Evolutionary conservation across 2,329 filamentous ascomycete genomes (phyloP).

Genomic region (Trichoderma arundinaceum): DNA sequence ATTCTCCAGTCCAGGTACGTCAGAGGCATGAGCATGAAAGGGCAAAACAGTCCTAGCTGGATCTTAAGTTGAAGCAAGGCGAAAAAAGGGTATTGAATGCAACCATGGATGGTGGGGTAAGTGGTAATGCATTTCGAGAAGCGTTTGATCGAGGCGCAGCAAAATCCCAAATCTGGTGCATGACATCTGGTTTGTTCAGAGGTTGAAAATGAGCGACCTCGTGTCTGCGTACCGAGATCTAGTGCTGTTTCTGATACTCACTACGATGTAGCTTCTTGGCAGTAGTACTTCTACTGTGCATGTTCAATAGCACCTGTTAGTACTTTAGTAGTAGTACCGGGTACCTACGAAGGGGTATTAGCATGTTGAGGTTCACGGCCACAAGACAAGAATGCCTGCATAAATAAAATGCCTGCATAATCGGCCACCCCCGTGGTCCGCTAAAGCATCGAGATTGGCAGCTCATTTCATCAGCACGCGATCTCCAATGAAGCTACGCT

Average conservation of each 20-base stretch:
- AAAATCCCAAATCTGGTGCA: neutral
- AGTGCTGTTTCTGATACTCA: too few relatives aligned
- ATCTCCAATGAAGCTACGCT: constrained; percentile 2
- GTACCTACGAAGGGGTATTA: too few relatives aligned
- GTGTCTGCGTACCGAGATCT: too few relatives aligned
- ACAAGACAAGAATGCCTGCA: neutral
- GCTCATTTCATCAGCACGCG: constrained; percentile 6
- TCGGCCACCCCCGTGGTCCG: neutral
- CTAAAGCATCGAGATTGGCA: constrained; percentile 11
- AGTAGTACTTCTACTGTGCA: too few relatives aligned
- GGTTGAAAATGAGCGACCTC: neutral
- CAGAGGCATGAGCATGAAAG: neutral
- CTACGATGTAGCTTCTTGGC: too few relatives aligned
- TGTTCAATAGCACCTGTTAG: too few relatives aligned
- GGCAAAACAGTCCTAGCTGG: neutral
- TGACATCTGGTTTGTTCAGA: neutral
- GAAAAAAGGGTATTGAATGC: neutral
- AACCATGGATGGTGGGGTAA: neutral
- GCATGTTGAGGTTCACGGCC: too few relatives aligned
- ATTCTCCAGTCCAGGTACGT: constrained; percentile 1
- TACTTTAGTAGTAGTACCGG: too few relatives aligned
- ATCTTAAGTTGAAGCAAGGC: neutral
- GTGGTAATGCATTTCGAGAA: neutral
- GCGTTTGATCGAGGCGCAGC: neutral
- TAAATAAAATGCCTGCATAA: neutral